Evolutionary conservation across 495 filamentous ascomycete species (phyloP), one percentile per base, ranked within the genome.

Genomic region (Thermochaetoides thermophila): DNA sequence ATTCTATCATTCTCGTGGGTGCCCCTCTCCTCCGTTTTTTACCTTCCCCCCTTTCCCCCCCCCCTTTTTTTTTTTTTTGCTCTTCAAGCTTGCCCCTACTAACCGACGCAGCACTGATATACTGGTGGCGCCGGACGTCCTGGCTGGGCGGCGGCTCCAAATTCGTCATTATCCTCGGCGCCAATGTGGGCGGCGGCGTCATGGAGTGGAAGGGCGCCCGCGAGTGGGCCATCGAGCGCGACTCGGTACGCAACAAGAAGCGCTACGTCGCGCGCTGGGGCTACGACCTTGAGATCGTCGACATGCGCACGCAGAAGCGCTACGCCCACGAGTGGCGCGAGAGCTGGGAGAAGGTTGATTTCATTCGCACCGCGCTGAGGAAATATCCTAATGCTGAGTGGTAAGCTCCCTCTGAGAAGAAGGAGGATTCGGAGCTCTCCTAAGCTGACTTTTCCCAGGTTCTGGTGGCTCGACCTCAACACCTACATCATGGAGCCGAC

Each of bases 271-370:
- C 72, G 23, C 68, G 68, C 43, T 96, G 91, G 91, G 89, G 89
- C 2, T 95, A 99, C 55, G 79, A 95, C 36, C 61, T 99, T 33
- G 89, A 99, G 48, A 76, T 95, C 37, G 84, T 92, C 38, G 91
- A 99, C 46, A 86, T 99, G 85, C 80, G 83, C 51, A 93, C 86
- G 16, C 91, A 95, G 73, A 96, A 94, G 57, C 72, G 86, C 19
- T 99, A 99, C 52, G 91, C 89, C 29, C 91, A 99, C 53, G 89
- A 99, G 49, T 99, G 89, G 89, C 70, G 89, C 47, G 89, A 99
- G 57, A 87, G 85, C 52, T 99, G 89, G 89, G 89, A 99, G 61
- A 96, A 95, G 66, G 86, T 92, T 34, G 89, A 99, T 51, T 79
- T 84, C 28, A 79, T 99, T 42, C 78, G 91, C 37, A 82, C 89